Evolutionary conservation across 2,329 filamentous ascomycete genomes (phyloP), one percentile per base, ranked within the genome.

Genomic region (Diaporthe humulicola): DNA sequence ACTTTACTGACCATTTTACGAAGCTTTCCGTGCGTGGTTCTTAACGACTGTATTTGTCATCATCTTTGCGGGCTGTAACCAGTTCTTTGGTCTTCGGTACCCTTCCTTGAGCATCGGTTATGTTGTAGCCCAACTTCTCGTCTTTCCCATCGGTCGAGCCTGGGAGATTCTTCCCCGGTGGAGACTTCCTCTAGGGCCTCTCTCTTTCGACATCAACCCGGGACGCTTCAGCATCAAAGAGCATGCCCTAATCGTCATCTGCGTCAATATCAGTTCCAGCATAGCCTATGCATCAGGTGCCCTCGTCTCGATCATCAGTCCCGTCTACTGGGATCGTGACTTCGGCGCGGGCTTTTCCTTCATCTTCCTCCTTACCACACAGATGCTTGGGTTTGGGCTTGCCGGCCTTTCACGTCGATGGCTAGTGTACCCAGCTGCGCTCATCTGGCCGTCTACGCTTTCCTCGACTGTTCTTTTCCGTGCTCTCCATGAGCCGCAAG

Each of bases 81-180:
- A 82, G 45, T 84, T 83, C 73, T 84, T 83, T 73, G 80, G 80
- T 6, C 78, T 83, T n/a, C 80, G 82, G 19, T 83, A 84, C 66
- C 82, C 82, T 0, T 80, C 79, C 2, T 78, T 83, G 1, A 79
- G 82, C 25, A 83, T 84, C 36, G 79, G 81, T 30, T 82, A 81
- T 30, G 77, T 83, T 17, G 82, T 84, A 3, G 82, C 82, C 8
- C 82, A 84, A 66, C 76, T 84, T 30, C 75, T 84, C 12, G 82
- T 82, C 30, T 84, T 81, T 66, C 82, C 82, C 9, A 76, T 82
- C 38, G 82, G 82, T 3, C 78, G 82, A n/a, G 78, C 80, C 25
- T 80, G 83, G 17, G 81, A 81, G 30, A 80, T 79, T 30, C 78
- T 81, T 25, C 77, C 83, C 6, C 81, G 81, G 9, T 77, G 77